Evolutionary conservation across 139 green algal genomes (phyloP).

Genomic region (Astrephomene gubernaculifera): DNA sequence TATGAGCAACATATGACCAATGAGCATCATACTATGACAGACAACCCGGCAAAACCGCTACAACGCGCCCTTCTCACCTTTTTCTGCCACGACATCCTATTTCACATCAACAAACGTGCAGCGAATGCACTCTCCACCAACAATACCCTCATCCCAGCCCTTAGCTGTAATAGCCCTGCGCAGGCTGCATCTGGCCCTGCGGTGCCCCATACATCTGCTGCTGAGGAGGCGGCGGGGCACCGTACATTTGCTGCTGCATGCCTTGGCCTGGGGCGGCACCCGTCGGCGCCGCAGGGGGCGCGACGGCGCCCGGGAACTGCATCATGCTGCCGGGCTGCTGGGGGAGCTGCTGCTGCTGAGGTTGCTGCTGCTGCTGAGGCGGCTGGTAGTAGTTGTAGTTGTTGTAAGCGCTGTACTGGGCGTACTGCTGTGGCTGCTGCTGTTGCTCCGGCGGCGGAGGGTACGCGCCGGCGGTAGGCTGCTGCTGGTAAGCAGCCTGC

Average conservation of each 20-base stretch:
- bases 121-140: too few species aligned
- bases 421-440: background rate
- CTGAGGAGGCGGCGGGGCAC: background rate
- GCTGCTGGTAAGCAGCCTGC: background rate
- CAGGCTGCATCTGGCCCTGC: slow-evolving; percentile 4
- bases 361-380: background rate
- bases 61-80: too few species aligned
- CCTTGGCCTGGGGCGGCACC: background rate
- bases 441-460: slow-evolving; percentile 10
- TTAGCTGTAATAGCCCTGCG: slow-evolving; percentile 2
- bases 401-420: background rate
- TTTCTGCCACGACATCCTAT: too few species aligned
- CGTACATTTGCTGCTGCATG: background rate
- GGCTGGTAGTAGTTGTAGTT: slow-evolving; percentile 29
- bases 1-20: too few species aligned
- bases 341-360: slow-evolving; percentile 7
- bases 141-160: background rate
- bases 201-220: background rate
- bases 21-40: too few species aligned
- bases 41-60: too few species aligned
- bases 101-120: too few species aligned
- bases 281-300: background rate
- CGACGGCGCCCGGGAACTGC: background rate
- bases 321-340: background rate
- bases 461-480: background rate